phyloP scores from a whole-genome alignment of 257 asterid species.

The Nicotiana attenuata region DNA sequence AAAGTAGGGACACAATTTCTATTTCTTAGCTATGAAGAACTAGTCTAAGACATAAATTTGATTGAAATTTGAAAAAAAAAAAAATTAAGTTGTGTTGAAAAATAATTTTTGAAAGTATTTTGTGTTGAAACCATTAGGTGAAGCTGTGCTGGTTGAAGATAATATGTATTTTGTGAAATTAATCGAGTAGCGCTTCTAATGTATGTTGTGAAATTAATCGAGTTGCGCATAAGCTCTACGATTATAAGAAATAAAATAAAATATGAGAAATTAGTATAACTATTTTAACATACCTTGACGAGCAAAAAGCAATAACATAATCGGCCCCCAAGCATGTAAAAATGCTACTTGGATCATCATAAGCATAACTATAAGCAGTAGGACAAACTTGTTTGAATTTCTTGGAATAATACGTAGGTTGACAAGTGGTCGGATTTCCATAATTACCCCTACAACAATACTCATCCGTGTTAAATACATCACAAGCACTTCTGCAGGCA shows the following conservation, averaged over 20 bases:
- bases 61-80: too few relatives aligned
- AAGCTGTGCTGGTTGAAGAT: too few relatives aligned
- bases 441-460: conserved; percentile 74
- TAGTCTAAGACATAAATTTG: too few relatives aligned
- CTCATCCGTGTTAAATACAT: conserved; percentile 75
- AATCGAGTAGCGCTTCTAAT: too few relatives aligned
- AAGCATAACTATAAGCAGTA: conserved; percentile 80
- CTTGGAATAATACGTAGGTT: conserved; percentile 72
- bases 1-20: too few relatives aligned
- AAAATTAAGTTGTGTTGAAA: too few relatives aligned
- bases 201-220: too few relatives aligned
- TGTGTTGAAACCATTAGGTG: too few relatives aligned
- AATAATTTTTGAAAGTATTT: too few relatives aligned
- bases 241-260: too few relatives aligned
- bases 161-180: too few relatives aligned
- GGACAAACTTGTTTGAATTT: conserved; percentile 76
- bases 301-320: conserved; percentile 71
- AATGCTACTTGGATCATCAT: conserved; percentile 83
- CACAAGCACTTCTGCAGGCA: conserved; percentile 89
- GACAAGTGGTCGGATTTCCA: conserved; percentile 74
- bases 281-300: conserved; percentile 36
- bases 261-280: not conserved
- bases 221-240: too few relatives aligned
- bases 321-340: conserved; percentile 66
- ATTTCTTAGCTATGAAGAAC: not conserved